phyloP scores from a whole-genome alignment of 2,329 filamentous ascomycete species.

The Trichoderma lentiforme region DNA sequence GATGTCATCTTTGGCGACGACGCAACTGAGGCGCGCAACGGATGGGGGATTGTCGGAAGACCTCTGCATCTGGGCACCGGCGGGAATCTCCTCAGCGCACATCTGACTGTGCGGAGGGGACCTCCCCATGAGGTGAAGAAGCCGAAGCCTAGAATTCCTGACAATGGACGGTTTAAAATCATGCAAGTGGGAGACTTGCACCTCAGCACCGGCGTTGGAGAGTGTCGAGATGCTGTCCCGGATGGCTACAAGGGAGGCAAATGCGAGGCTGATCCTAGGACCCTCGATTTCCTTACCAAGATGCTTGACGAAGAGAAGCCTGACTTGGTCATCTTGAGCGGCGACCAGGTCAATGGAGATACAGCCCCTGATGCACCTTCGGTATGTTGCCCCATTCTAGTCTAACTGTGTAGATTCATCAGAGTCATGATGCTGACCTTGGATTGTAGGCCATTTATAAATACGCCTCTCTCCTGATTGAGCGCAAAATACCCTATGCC shows the following conservation, averaged over 20 bases:
- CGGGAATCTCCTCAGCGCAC: conserved; percentile 62
- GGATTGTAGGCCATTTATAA: conserved; percentile 77
- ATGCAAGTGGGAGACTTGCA: conserved; percentile 95
- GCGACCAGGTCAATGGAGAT: conserved; percentile 94
- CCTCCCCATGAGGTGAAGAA: conserved; percentile 61
- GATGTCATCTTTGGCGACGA: conserved; percentile 89
- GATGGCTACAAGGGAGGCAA: conserved; percentile 66
- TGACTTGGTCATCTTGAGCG: conserved; percentile 85
- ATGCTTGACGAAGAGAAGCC: conserved; percentile 91
- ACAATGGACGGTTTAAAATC: conserved; percentile 95
- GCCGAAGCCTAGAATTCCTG: conserved; percentile 71
- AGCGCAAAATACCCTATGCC: conserved; percentile 86
- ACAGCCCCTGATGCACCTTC: conserved; percentile 88
- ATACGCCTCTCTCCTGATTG: conserved; percentile 77
- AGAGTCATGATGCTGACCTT: conserved; percentile 23
- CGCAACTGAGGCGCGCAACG: conserved; percentile 81
- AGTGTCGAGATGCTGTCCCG: conserved; percentile 83
- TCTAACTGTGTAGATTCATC: not conserved
- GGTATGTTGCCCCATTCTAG: conserved; percentile 41
- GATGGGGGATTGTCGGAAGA: conserved; percentile 77
- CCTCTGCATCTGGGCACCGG: conserved; percentile 67
- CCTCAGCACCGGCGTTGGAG: conserved; percentile 82
- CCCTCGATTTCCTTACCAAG: conserved; percentile 80
- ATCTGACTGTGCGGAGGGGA: conserved; percentile 76
- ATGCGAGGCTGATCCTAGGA: conserved; percentile 89